Evolutionary conservation across 345 rosid species (phyloP), one percentile per base, ranked within the genome.

Genomic region (Physaria fendleri): DNA sequence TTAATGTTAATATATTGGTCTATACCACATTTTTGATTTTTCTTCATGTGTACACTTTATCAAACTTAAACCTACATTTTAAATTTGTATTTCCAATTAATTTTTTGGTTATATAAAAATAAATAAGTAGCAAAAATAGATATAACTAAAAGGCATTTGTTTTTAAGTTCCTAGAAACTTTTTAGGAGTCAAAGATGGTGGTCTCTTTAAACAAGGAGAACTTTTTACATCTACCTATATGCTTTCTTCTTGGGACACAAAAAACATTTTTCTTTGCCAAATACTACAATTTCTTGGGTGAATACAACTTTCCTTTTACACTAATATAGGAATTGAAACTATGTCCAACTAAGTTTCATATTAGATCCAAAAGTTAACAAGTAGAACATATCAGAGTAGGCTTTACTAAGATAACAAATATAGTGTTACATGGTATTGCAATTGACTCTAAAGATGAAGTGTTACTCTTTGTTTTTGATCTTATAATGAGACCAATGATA

Each of bases 131-230:
- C 54, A 53, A 14, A 64, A 62, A 46, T 52, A 53, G 3, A 62
- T 35, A 44, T 29, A 12, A 54, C 64, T 32, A 57, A 70, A 71
- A 71, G 48, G 65, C 56, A 17, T 64, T n/a, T n/a, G n/a, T n/a
- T 61, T 64, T 64, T 65, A 66, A 59, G 75, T 64, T 71, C 71
- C 70, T 71, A 64, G n/a, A 71, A 64, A 50, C 75, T 56, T 70
- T 70, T 70, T 33, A 69, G 69, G 69, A 58, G 75, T 71, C 71
- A 64, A 71, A 71, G 70, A 56, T 57, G 53, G 69, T 71, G 57
- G 64, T 49, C 40, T 54, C 53, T 71, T 64, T 35, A 27, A 32
- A 20, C 40, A 64, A 65, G 18, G 61, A 14, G 28, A 70, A 48
- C 65, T 56, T 69, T 70, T 70, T 70, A 52, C 63, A 56, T 47